Conservation (phyloP, 306 rosid species). For the Medicago lupulina region DNA sequence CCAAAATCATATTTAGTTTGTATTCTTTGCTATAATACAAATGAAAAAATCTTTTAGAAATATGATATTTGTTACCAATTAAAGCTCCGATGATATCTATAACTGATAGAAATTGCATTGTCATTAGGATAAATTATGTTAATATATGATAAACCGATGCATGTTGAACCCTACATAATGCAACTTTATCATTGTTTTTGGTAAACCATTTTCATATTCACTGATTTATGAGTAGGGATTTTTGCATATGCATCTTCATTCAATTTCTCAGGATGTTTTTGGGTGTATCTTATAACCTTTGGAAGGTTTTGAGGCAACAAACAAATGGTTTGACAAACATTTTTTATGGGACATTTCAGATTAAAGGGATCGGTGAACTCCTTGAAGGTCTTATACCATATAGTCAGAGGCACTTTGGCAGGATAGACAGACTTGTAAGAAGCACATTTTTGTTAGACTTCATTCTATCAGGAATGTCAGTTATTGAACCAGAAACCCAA, state of each 20-base stretch:
- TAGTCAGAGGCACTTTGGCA: constrained; percentile 85
- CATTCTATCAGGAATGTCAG: constrained; percentile 84
- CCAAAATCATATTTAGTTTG: constrained; percentile 1
- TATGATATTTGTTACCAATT: neutral
- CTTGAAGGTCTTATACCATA: constrained; percentile 85
- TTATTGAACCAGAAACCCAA: constrained; percentile 74
- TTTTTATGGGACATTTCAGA: constrained; percentile 54
- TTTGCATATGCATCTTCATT: constrained; percentile 4
- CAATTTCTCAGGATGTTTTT: neutral
- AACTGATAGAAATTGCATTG: neutral
- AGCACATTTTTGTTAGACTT: constrained; percentile 76
- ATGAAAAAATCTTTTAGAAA: neutral
- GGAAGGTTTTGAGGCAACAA: neutral
- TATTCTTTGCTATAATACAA: constrained; percentile 15
- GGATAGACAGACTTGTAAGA: constrained; percentile 91
- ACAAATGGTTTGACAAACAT: neutral
- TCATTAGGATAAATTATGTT: neutral
- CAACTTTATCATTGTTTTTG: neutral
- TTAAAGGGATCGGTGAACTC: constrained; percentile 77
- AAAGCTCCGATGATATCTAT: neutral
- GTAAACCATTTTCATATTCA: neutral
- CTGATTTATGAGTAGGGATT: neutral
- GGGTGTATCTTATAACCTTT: neutral
- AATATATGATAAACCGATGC: neutral
- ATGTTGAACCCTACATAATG: neutral